phyloP scores from a whole-genome alignment of 345 rosid genomes.

The Clausena lansium region DNA sequence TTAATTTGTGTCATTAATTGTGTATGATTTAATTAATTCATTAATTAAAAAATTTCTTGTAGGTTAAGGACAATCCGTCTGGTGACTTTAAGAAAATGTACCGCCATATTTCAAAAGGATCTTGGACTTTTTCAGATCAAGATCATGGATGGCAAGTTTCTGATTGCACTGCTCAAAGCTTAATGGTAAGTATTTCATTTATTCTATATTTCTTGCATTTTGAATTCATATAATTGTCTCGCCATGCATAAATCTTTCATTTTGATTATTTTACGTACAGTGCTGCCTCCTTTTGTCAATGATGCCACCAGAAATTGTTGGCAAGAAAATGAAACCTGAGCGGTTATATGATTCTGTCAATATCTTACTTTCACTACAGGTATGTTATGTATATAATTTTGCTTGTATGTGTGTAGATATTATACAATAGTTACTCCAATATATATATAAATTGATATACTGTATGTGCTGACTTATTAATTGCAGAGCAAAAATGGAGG shows the following conservation, averaged over 20 bases:
- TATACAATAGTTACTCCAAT: too few relatives aligned
- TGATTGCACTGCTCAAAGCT: conserved; percentile 12
- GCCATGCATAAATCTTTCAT: background rate
- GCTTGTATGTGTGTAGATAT: too few relatives aligned
- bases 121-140: conserved; percentile 16
- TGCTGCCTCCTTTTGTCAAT: conserved; percentile 38
- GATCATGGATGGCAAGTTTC: conserved; percentile 23
- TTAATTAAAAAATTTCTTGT: too few relatives aligned
- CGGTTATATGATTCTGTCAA: conserved; percentile 42
- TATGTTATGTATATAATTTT: background rate
- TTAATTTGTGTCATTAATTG: background rate
- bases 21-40: too few relatives aligned
- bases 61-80: conserved; percentile 20
- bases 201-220: too few relatives aligned
- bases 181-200: background rate
- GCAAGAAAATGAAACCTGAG: conserved; percentile 36
- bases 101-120: conserved; percentile 11
- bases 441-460: too few relatives aligned
- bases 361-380: conserved; percentile 39
- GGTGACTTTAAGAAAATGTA: conserved; percentile 7
- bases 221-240: background rate
- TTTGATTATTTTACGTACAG: conserved; percentile 6
- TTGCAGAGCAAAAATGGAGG: conserved; percentile 47
- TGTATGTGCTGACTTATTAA: too few relatives aligned
- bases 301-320: conserved; percentile 32